Base-by-base conservation (phyloP, 2,329 filamentous ascomycete genomes). In the Colletotrichum sp. region DNA sequence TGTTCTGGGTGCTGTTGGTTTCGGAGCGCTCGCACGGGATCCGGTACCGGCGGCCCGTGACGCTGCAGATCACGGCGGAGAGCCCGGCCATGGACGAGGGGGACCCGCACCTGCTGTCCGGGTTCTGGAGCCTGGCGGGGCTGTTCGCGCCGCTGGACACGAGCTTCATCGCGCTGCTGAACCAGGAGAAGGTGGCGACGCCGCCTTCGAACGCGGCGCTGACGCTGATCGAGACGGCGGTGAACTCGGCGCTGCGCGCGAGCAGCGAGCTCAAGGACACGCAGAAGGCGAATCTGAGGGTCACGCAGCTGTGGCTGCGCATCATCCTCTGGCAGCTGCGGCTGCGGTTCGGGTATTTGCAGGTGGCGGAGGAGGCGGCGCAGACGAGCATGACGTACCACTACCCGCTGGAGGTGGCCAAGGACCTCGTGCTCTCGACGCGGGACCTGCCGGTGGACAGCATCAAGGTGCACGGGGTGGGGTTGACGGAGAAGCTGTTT, bases 401-500 rank as follows among this genome's bases (percentile, higher is more conserved):
- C 44, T 87, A 87, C 67, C 86, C 86, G 6, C 80, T 88, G 5
- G 84, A 85, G 8, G 81, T 87, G 8, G 86, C 85, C 13, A 85
- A 83, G 64, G 84, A 87, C 4, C 78, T 87, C 8, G 82, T 82
- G 4, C 71, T 86, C 1, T 86, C 85, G 2, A 87, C 84, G 0
- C 78, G 83, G 3, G 83, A 86, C 30, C 79, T 88, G 0, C 81
- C 84, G 1, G 77, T 87, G 2, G 81, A 82, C 19, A 85, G 84
- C 60, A 84, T 88, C 70, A 82, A 81, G 25, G 83, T 88, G 0
- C 87, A 88, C 13, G 87, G 87, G 1, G 85, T 86, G 12, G 87
- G 87, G 0, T 77, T 88, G n/a, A 88, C 87, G 0, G 87, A 88
- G 72, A 88, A 88, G 75, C 77, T 88, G 0, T 88, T 86, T 55